Evolutionary conservation across 192 early-diverging fungal genomes (phyloP).

Genomic region (Entrophospora sp.): DNA sequence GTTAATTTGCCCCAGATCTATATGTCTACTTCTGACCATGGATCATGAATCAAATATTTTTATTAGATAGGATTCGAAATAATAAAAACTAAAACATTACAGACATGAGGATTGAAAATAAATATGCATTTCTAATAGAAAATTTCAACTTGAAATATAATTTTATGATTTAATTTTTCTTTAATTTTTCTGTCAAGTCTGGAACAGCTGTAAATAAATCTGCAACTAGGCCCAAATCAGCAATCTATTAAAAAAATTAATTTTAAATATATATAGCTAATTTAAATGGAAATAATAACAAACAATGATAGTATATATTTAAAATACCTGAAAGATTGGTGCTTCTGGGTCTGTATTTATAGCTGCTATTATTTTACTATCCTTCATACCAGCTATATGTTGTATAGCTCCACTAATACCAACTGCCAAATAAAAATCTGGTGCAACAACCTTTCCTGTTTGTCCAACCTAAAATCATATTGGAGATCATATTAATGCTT

Average conservation of each 20-base stretch:
- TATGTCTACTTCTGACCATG: no score
- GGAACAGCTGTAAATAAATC: constrained; percentile 91
- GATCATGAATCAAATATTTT: no score
- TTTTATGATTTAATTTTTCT: constrained; percentile 22
- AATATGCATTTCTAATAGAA: no score
- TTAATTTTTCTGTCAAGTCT: constrained; percentile 85
- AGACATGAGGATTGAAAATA: no score
- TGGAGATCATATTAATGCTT: background rate
- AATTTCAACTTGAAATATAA: no score
- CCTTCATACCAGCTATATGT: constrained; percentile 99
- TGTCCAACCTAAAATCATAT: constrained; percentile 77
- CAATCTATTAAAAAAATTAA: constrained; percentile 22
- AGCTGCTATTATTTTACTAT: constrained; percentile 96
- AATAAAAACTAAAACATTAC: no score
- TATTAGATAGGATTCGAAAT: no score
- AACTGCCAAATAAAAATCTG: constrained; percentile 90
- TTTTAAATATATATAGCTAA: background rate
- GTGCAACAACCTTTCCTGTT: constrained; percentile 97
- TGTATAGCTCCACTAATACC: constrained; percentile 97
- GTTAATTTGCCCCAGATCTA: no score
- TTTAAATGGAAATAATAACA: background rate
- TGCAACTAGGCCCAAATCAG: constrained; percentile 92
- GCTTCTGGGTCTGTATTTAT: constrained; percentile 99
- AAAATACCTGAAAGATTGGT: constrained; percentile 89
- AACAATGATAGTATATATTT: background rate